Conservation (phyloP, 148 eudicot genomes). For the Polygonum aviculare region DNA sequence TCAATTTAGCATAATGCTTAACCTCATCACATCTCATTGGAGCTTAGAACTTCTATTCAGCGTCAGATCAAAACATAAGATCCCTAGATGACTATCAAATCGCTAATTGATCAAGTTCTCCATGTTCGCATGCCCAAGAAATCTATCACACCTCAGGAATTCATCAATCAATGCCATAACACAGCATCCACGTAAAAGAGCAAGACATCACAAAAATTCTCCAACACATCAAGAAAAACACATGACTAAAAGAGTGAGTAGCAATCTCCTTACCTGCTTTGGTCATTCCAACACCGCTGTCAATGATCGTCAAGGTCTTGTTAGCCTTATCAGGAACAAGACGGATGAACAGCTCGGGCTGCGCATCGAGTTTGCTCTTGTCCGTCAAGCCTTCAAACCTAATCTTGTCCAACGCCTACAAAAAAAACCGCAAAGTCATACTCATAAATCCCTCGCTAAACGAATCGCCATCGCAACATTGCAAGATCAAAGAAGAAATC, state of each 20-base stretch:
- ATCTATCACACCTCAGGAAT: too few relatives aligned
- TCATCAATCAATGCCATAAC: not conserved
- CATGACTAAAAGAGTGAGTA: not conserved
- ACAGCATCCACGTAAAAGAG: not conserved
- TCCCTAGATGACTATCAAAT: not conserved
- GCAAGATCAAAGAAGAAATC: not conserved
- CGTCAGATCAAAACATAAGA: not conserved
- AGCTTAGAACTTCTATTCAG: not conserved
- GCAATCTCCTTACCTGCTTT: conserved; percentile 54
- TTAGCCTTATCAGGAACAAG: conserved; percentile 78
- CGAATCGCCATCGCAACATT: not conserved
- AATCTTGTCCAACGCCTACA: conserved; percentile 78
- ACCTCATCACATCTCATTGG: not conserved
- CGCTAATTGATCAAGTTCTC: not conserved
- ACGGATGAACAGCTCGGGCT: conserved; percentile 82
- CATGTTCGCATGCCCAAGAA: not conserved
- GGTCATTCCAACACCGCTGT: conserved; percentile 90
- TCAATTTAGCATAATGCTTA: too few relatives aligned
- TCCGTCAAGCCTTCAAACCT: conserved; percentile 85
- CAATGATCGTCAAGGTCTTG: conserved; percentile 76
- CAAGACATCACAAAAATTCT: not conserved
- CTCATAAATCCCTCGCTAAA: not conserved
- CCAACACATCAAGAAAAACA: not conserved
- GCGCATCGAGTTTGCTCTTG: conserved; percentile 80
- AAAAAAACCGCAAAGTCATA: not conserved